phyloP scores from a whole-genome alignment of 805 yeast species.

The Suhomyces vadensis region DNA sequence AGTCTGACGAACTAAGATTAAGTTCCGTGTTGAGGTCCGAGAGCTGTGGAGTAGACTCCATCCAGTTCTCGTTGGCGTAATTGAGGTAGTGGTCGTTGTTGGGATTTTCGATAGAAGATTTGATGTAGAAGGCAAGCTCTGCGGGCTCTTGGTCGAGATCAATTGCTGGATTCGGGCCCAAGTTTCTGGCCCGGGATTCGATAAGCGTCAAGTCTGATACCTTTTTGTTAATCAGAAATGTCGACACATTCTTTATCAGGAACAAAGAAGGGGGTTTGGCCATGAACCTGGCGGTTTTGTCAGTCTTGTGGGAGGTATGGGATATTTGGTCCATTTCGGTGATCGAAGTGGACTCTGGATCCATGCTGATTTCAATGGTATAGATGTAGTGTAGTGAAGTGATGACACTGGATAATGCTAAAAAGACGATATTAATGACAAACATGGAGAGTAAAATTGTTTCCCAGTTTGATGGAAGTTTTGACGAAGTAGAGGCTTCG shows the following conservation, averaged over 20 bases:
- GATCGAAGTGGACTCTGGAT: not conserved
- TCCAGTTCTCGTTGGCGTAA: constrained; percentile 20
- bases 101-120: constrained; percentile 8
- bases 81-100: constrained; percentile 9
- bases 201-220: constrained; percentile 13
- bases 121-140: constrained; percentile 9
- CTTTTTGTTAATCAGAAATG: constrained; percentile 9
- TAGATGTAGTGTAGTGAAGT: constrained; percentile 3
- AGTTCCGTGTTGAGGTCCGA: constrained; percentile 6
- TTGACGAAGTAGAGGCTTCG: not conserved
- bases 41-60: constrained; percentile 18
- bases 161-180: not conserved
- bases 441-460: constrained; percentile 4
- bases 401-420: constrained; percentile 4
- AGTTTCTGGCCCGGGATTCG: constrained; percentile 1
- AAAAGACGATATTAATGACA: constrained; percentile 8
- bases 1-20: constrained; percentile 1
- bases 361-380: constrained; percentile 2
- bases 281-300: no score
- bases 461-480: constrained; percentile 4
- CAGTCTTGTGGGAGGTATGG: not conserved
- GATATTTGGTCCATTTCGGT: constrained; percentile 1
- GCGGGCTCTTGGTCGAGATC: constrained; percentile 8
- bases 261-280: not conserved
- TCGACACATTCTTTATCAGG: not conserved